phyloP scores from a whole-genome alignment of 352 stramenopile species.

The Globisporangium irregulare region DNA sequence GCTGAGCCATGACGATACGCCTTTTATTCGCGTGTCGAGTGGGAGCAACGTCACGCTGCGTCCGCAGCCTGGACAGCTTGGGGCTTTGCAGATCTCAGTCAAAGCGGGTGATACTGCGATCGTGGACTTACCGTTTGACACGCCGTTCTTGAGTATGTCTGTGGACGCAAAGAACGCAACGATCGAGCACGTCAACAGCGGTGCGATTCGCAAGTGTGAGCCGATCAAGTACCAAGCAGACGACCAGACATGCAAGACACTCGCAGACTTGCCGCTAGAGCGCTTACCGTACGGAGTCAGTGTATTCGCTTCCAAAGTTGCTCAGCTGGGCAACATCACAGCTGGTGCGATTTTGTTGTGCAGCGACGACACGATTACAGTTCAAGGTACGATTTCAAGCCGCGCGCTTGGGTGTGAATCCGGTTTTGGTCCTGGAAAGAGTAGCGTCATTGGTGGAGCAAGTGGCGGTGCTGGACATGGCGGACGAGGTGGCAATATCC shows the following conservation, averaged over 20 bases:
- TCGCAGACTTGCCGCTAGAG: conserved; percentile 16
- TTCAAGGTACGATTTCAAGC: conserved; percentile 38
- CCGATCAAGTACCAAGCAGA: conserved; percentile 42
- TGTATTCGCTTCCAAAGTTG: conserved; percentile 40
- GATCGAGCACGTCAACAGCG: conserved; percentile 41
- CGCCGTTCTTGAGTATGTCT: conserved; percentile 43
- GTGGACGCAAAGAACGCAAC: conserved; percentile 46
- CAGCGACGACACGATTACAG: conserved; percentile 33
- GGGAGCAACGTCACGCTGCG: conserved; percentile 38
- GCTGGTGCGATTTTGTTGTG: conserved; percentile 63
- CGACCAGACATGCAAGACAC: conserved; percentile 28
- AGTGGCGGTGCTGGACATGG: conserved; percentile 72
- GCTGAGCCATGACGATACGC: neutral
- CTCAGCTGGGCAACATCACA: conserved; percentile 42
- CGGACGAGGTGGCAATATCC: conserved; percentile 53
- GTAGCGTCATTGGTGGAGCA: conserved; percentile 39
- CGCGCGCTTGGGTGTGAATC: conserved; percentile 44
- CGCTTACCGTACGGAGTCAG: conserved; percentile 37
- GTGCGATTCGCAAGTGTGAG: conserved; percentile 40
- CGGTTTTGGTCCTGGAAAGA: conserved; percentile 53
- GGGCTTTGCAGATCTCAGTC: conserved; percentile 31
- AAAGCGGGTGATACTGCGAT: conserved; percentile 27
- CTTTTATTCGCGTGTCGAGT: conserved; percentile 30
- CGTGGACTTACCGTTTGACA: conserved; percentile 59
- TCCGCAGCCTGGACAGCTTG: conserved; percentile 50